Percentiles rank a stretch among this genome's conserved stretches.
These are phyloP conservation scores for Hirsutella minnesotensis DNA, from an alignment of 2,329 filamentous ascomycete species.

Conservation along the genomic window DNA sequence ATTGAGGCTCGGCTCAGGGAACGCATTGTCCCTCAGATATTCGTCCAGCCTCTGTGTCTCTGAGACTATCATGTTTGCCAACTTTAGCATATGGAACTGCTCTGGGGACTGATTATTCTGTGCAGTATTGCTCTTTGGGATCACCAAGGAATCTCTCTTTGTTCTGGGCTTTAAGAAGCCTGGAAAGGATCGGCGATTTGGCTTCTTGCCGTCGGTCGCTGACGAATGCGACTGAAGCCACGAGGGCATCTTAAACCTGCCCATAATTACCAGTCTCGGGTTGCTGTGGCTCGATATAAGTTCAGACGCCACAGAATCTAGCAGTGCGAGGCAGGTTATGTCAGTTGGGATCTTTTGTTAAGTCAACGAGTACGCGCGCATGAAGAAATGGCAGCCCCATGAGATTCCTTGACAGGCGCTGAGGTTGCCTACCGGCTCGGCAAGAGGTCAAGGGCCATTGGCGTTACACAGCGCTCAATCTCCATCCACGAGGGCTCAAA, in stretches of 20 bases:
- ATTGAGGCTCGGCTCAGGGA: constrained; percentile 32
- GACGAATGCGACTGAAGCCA: constrained; percentile 17
- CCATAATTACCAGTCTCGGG: constrained; percentile 17
- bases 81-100: constrained; percentile 27
- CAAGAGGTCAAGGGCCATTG: no score
- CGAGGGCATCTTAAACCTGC: constrained; percentile 21
- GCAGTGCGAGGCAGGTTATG: no score
- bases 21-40: constrained; percentile 30
- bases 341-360: no score
- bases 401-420: neutral
- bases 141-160: constrained; percentile 8
- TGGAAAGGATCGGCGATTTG: constrained; percentile 21
- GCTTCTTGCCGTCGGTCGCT: constrained; percentile 19
- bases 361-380: no score
- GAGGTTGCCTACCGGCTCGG: no score
- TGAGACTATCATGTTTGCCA: constrained; percentile 34
- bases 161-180: constrained; percentile 13
- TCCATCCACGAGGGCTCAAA: no score
- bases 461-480: no score
- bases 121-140: constrained; percentile 1
- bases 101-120: constrained; percentile 2
- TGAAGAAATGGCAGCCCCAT: no score
- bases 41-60: constrained; percentile 38
- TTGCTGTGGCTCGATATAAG: no score
- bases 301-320: no score